These are phyloP conservation scores for Penicillium brasilianum DNA, from an alignment of 2,329 filamentous ascomycete genomes.

Conservation along the genomic window DNA sequence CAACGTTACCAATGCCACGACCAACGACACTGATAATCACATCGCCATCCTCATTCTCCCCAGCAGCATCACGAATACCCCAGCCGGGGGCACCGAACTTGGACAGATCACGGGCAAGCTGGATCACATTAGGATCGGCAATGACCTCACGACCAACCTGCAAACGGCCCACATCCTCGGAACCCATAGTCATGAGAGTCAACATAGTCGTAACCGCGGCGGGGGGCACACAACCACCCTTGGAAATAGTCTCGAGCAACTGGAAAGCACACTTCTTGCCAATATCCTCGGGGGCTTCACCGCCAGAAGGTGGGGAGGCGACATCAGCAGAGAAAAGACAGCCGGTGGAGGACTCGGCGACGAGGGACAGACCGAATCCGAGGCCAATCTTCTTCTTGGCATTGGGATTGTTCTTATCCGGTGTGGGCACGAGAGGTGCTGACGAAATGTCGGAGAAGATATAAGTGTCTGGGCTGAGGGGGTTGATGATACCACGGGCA, in stretches of 20 bases:
- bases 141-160: slow-evolving; percentile 81
- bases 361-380: slow-evolving; percentile 87
- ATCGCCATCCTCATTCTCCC: slow-evolving; percentile 67
- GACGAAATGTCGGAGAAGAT: slow-evolving; percentile 73
- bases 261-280: slow-evolving; percentile 88
- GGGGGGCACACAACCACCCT: slow-evolving; percentile 79
- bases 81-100: slow-evolving; percentile 90
- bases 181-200: slow-evolving; percentile 96
- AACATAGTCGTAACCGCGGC: slow-evolving; percentile 76
- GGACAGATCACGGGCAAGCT: slow-evolving; percentile 80
- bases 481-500: slow-evolving; percentile 84
- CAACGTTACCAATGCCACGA: slow-evolving; percentile 90
- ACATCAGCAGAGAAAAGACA: slow-evolving; percentile 89
- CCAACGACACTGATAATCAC: slow-evolving; percentile 91
- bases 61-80: slow-evolving; percentile 79
- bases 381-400: slow-evolving; percentile 72
- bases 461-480: slow-evolving; percentile 85
- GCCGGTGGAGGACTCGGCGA: slow-evolving; percentile 89
- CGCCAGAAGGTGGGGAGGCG: slow-evolving; percentile 73
- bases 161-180: slow-evolving; percentile 89
- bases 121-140: slow-evolving; percentile 78
- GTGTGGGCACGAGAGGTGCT: slow-evolving; percentile 66
- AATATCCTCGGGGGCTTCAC: slow-evolving; percentile 85
- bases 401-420: slow-evolving; percentile 67
- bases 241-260: slow-evolving; percentile 78